Evolutionary conservation across 2,329 filamentous ascomycete genomes (phyloP), one percentile per base, ranked within the genome.

Genomic region (Coniochaeta pulveracea): DNA sequence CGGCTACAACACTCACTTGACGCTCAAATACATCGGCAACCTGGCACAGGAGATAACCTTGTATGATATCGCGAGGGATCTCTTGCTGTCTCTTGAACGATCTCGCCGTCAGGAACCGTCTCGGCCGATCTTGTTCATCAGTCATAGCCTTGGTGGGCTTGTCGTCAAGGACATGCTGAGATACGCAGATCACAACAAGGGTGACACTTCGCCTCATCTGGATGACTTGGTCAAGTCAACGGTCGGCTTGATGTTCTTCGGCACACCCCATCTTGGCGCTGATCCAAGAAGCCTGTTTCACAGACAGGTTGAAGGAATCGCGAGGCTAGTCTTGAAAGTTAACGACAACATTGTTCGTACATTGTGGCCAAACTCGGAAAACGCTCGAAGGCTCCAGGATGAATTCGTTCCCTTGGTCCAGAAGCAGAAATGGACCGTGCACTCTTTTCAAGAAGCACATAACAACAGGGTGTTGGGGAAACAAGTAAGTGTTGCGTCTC

Each of bases 401-500:
- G 43, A 47, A n/a, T 56, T 56, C 29, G 19, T 31, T 8, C 40
- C 43, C 2, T 49, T 59, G 35, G 45, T 41, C 10, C 42, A 42
- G 5, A 35, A 51, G 22, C 41, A 46, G 10, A 30, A 42, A 2
- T 58, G 54, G 55, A 29, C 36, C 6, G 47, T 58, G 28, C 42
- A 58, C 35, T 57, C 52, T 1, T 58, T 58, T 33, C 52, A 58
- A 27, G 54, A 59, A 35, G 37, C 47, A 33, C 14, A 36, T 8
- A 39, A 34, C 6, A 19, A 43, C 4, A 30, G 25, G 3, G 3
- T 14, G 5, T 38, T 45, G 1, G 15, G 21, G n/a, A 28, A 16
- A 2, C 43, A 46, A 34, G 39, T 41, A 26, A 4, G n/a, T 19
- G 19, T 17, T 6, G 9, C 36, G 11, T 32, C 19, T 2, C 7